Evolutionary conservation across 2,329 filamentous ascomycete genomes (phyloP), one percentile per base, ranked within the genome.

Genomic region (Fusarium concolor): DNA sequence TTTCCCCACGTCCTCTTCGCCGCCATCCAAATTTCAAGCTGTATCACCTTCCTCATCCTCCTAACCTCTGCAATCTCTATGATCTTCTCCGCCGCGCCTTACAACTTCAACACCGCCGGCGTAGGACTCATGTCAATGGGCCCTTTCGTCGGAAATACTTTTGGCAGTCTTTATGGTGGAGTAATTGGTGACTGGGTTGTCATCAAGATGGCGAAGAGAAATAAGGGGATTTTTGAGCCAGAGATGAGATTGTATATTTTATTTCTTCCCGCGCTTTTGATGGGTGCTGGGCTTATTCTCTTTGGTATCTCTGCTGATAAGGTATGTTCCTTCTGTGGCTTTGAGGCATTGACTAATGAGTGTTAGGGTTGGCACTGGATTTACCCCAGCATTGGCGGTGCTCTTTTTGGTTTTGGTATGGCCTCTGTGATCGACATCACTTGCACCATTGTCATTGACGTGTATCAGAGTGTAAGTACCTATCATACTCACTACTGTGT

Each of bases 331-430:
- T 26, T 10, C n/a, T 5, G 9, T 33, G 6, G 1, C 20, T 11
- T 11, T 31, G 1, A 29, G 8, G 0, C 5, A 6, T 18, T 15
- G 8, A 6, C 35, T 26, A 10, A 66, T 47, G 22, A 6, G 1
- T 3, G 1, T 1, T 24, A 82, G 79, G 79, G 80, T 1, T 78
- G 80, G 79, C 80, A 81, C 41, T 82, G 79, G 78, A 78, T 81
- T 5, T 77, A 74, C 24, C 79, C 80, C 0, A 79, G 74, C 6
- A 65, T 81, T 5, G 79, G 75, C 0, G 76, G 78, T 4, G 77
- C 71, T 0, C 49, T 81, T 1, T 81, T 79, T 39, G 77, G 75
- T 0, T 79, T 80, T 45, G 79, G 79, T 0, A 67, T 81, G 2
- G 79, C 79, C 0, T 74, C 78, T 42, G 77, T 78, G n/a, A 73